Evolutionary conservation across 306 rosid genomes (phyloP), one percentile per base, ranked within the genome.

Genomic region (Hippophae tibetana): DNA sequence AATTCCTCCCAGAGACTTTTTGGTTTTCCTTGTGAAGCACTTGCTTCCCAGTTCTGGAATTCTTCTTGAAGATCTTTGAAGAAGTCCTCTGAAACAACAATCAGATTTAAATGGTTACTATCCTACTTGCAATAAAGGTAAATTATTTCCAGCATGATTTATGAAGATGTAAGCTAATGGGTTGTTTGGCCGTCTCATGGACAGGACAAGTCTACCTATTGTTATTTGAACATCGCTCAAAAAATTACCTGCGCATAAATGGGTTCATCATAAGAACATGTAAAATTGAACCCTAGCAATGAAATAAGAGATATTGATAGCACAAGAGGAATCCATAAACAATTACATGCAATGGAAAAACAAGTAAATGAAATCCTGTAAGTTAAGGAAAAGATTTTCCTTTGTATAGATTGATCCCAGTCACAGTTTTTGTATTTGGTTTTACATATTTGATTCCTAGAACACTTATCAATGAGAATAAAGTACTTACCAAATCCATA

Each of bases 1-100:
- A 92, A 75, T 85, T 92, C 99, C 77, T 88, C 96, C 99, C 99
- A 92, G 13, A 92, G 77, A 65, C 96, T 88, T 75, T 84, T 92
- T 6, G 99, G 99, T 59, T 82, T 82, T 81, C 94, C 96, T 80
- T 88, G 86, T 8, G 88, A 77, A 66, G 92, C 74, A 55, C 50
- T 86, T 13, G 87, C 86, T 82, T 92, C 99, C 99, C 99, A 92
- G 59, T 88, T 92, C 74, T 57, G 76, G 73, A 78, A 88, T 77
- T 92, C 99, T 69, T 80, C 85, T 77, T 88, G 94, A 75, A 92
- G 80, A 77, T 92, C 99, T 69, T 58, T 84, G 69, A 88, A 88
- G 72, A 92, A 88, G 69, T 86, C 94, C 74, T 66, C 97, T 92
- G 82, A 58, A 69, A 70, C 54, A 77, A 57, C 67, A 63, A 31